Conservation (phyloP, 495 filamentous ascomycete species). For the Penicillium silybi region DNA sequence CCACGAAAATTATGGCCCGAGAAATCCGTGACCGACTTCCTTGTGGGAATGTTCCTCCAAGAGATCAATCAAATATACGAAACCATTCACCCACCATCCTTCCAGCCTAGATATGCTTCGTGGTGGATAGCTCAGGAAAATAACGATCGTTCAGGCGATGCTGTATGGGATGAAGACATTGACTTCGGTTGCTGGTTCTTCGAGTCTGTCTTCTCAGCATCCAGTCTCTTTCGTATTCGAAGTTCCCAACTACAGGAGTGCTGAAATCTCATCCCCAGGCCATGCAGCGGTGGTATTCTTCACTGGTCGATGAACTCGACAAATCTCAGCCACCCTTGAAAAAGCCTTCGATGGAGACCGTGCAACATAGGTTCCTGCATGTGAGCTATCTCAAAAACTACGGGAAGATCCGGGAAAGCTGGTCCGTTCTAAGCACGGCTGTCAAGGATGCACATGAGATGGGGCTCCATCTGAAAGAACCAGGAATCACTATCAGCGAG, state of each 20-base stretch:
- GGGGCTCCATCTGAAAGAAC: slow-evolving; percentile 13
- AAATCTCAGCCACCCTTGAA: background rate
- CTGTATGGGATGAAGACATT: slow-evolving; percentile 11
- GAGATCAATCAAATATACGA: slow-evolving; percentile 17
- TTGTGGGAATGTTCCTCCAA: slow-evolving; percentile 13
- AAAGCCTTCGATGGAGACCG: slow-evolving; percentile 9
- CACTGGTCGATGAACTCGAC: slow-evolving; percentile 12
- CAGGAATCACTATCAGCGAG: slow-evolving; percentile 7
- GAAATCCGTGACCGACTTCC: slow-evolving; percentile 9
- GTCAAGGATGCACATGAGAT: slow-evolving; percentile 19
- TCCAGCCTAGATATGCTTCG: slow-evolving; percentile 10
- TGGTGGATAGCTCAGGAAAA: slow-evolving; percentile 15
- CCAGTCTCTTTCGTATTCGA: slow-evolving; percentile 15
- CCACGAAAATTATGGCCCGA: slow-evolving; percentile 13
- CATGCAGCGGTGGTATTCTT: slow-evolving; percentile 12
- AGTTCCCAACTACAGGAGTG: slow-evolving; percentile 11
- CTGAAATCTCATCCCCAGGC: slow-evolving; percentile 1
- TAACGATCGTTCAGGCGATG: background rate
- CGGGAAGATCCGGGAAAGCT: slow-evolving; percentile 11
- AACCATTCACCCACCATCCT: slow-evolving; percentile 8
- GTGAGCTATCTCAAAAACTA: slow-evolving; percentile 13
- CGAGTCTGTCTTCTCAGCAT: slow-evolving; percentile 17
- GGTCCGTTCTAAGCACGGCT: slow-evolving; percentile 12
- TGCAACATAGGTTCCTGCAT: slow-evolving; percentile 16
- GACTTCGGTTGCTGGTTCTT: slow-evolving; percentile 16